Percentiles rank a stretch among this genome's conserved stretches.
These are phyloP conservation scores for Dioscorea zingiberensis DNA, from an alignment of 106 monocot species.

Conservation along the genomic window DNA sequence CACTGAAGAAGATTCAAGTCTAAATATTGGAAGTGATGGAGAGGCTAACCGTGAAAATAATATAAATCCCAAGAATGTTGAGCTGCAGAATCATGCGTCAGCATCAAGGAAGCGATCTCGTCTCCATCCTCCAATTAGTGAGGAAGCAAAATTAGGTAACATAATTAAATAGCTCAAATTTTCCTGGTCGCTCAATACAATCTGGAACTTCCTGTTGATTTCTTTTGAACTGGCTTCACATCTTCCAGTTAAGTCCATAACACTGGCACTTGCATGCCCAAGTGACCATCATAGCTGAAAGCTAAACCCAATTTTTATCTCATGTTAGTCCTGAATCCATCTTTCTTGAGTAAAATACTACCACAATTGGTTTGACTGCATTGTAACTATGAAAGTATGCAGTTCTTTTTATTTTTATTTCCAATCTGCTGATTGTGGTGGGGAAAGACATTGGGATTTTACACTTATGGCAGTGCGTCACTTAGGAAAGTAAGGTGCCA, in stretches of 20 bases:
- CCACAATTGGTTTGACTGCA: no score
- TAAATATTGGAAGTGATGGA: conserved; percentile 34
- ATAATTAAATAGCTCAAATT: not conserved
- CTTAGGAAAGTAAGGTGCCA: no score
- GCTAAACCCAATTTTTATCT: not conserved
- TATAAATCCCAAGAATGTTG: conserved; percentile 18
- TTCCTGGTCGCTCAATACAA: not conserved
- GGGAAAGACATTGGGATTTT: no score
- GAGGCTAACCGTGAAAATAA: conserved; percentile 24
- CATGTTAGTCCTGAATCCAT: not conserved
- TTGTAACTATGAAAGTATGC: no score
- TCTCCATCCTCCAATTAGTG: conserved; percentile 13
- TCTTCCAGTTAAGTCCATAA: no score
- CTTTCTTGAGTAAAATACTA: no score
- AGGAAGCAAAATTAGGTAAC: conserved; percentile 37
- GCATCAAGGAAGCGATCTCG: conserved; percentile 30
- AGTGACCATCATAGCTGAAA: not conserved
- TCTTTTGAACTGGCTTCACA: not conserved
- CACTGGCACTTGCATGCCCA: no score
- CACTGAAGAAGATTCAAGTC: conserved; percentile 53
- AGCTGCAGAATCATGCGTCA: conserved; percentile 19
- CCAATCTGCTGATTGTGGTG: no score
- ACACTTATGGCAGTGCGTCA: no score
- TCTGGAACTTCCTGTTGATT: not conserved
- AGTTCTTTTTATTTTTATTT: no score